Base-by-base conservation (phyloP, 495 filamentous ascomycete species). In the Cudoniella acicularis region DNA sequence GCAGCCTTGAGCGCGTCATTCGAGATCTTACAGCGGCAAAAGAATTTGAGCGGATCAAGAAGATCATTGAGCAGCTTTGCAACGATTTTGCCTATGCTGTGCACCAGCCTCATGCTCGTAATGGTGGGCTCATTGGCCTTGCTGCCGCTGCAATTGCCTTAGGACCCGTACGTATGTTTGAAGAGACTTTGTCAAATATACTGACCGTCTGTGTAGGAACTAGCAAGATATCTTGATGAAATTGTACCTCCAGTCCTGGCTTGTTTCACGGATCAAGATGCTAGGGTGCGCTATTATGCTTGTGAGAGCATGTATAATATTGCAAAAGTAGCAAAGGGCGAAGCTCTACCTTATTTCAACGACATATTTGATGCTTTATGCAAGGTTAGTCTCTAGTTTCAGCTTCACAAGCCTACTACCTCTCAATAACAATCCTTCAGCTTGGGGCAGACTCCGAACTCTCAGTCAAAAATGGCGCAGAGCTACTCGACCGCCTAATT, bases 301-400 rank as follows among this genome's bases (percentile, higher is more conserved):
- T 99, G 95, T 75, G 95, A 99, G 80, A 94, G 92, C 73, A 99
- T 99, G 95, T 99, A 99, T 72, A 99, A 99, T 67, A 98, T 99
- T 67, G 92, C 95, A 61, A 98, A 98, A 76, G 94, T 98, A 9
- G 94, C 95, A 21, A 99, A 99, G 71, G 95, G 95, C 46, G 95
- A 99, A 70, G 94, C 96, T 26, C 70, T 98, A 60, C 80, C 92
- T 20, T 98, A 96, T 75, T 99, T 97, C 75, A 98, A 99, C 70
- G 87, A 97, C 52, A 92, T 98, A 45, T 99, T 99, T 68, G 95
- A 98, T 74, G 91, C 94, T 10, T 72, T 99, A 43, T 94, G 92
- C 74, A 99, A 96, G 83, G 93, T n/a, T 96, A 73, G 61, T 73
- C 9, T 67, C 46, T 42, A 16, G 40, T 30, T 21, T 26, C 17